Conservation (phyloP, 495 filamentous ascomycete species). For the Viridothelium virens region DNA sequence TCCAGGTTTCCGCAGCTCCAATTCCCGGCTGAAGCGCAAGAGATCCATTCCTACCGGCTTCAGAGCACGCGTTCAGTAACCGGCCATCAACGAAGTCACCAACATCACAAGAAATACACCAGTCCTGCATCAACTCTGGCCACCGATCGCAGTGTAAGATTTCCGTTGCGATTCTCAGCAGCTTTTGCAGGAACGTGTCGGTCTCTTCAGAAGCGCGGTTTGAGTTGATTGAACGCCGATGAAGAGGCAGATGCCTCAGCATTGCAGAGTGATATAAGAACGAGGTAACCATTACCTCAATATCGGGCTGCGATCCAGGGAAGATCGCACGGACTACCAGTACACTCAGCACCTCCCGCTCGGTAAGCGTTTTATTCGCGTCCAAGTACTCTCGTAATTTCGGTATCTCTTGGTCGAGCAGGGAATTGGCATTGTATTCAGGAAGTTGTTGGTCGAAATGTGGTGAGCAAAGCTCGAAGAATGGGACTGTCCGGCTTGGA, state of each 20-base stretch:
- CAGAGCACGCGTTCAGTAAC: background rate
- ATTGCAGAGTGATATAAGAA: slow-evolving; percentile 22
- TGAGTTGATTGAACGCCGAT: background rate
- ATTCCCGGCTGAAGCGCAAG: background rate
- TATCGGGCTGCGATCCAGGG: background rate
- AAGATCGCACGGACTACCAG: slow-evolving; percentile 15
- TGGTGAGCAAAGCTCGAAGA: background rate
- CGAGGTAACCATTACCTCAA: background rate
- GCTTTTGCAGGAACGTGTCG: background rate
- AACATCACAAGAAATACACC: background rate
- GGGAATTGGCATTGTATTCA: background rate
- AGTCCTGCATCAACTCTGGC: background rate
- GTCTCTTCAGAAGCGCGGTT: background rate
- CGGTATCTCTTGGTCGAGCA: background rate
- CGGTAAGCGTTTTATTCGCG: background rate
- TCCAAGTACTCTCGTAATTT: background rate
- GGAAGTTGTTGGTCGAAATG: background rate
- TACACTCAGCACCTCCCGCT: slow-evolving; percentile 16
- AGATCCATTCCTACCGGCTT: background rate
- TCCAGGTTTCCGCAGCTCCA: background rate
- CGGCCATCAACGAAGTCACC: background rate
- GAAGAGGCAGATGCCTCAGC: slow-evolving; percentile 16
- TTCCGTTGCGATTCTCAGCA: background rate
- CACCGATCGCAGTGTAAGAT: background rate
- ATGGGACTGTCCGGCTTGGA: background rate